Base-by-base conservation (phyloP, 768 basidiomycete genomes). In the Pleurotus pulmonarius region DNA sequence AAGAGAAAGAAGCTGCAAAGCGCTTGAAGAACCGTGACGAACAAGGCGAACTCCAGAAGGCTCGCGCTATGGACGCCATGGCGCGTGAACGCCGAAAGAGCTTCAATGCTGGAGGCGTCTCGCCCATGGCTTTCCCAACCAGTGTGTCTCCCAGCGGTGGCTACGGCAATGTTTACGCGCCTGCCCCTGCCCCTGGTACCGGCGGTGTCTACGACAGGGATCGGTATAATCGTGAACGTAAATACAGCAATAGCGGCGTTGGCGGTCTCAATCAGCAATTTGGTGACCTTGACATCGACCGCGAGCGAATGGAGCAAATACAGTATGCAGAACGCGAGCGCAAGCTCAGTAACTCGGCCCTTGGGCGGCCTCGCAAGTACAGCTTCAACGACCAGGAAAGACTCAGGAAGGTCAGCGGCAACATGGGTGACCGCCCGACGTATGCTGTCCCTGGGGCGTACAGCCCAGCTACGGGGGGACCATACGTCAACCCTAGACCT, bases 21-120 rank as follows among this genome's bases (percentile, higher is more conserved):
- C 72, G 73, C 12, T 79, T 80, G 34, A 83, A 82, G 49, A 80
- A 80, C 57, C 76, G 79, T 57, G 83, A 85, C 60, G 70, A 77
- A 52, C 83, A 86, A 24, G 72, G 74, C 39, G 82, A 85, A n/a
- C 70, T 83, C 25, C 78, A 79, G 48, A 70, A 75, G 25, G 83
- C 80, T 22, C 82, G 85, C 45, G 86, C 85, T 59, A 74, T 76
- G 41, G 85, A 87, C 64, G 71, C 75, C 4, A 64, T 61, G 46
- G 63, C 60, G 45, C 69, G 74, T 39, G 81, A 85, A 63, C 78
- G 83, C 47, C 77, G 83, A 49, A 80, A 76, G 63, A 86, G 83
- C 61, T 79, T 83, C 65, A 77, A 72, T 57, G 73, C 77, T 41
- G 74, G 77, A 7, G 63, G 69, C 37, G 60, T 67, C 5, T 59